These are phyloP conservation scores for Penicillium antarcticum DNA, from an alignment of 495 filamentous ascomycete species.

Conservation along the genomic window DNA sequence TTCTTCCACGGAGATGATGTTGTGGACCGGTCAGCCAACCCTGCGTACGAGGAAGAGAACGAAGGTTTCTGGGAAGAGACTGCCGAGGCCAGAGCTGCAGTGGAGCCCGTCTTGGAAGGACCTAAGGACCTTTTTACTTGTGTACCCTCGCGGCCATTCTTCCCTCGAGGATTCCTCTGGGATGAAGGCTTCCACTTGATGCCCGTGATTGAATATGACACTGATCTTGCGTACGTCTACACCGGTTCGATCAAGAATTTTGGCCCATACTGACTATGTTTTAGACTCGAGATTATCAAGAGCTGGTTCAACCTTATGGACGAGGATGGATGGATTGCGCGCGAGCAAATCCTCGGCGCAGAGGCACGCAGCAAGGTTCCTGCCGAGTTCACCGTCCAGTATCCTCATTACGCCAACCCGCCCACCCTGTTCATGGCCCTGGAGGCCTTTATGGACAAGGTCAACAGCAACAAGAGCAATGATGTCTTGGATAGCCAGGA, in stretches of 20 bases:
- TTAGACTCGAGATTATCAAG: conserved; percentile 79
- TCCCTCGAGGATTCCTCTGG: conserved; percentile 95
- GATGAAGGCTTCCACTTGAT: conserved; percentile 97
- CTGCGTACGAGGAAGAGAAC: conserved; percentile 92
- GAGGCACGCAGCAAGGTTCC: conserved; percentile 97
- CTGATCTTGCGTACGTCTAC: conserved; percentile 66
- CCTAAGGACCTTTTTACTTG: conserved; percentile 89
- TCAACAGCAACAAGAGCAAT: conserved; percentile 42
- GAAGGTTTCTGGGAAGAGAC: conserved; percentile 98
- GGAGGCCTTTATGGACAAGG: conserved; percentile 74
- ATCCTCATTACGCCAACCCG: conserved; percentile 97
- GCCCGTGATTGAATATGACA: conserved; percentile 89
- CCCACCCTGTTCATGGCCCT: conserved; percentile 93
- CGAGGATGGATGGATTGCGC: conserved; percentile 95
- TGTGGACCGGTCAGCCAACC: conserved; percentile 84
- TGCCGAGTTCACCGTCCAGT: conserved; percentile 90
- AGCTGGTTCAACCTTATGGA: conserved; percentile 97
- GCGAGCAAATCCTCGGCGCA: conserved; percentile 92
- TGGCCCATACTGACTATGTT: conserved; percentile 9
- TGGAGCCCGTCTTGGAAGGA: conserved; percentile 65
- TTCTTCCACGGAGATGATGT: conserved; percentile 87
- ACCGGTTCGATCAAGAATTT: background rate
- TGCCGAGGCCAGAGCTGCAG: conserved; percentile 64
- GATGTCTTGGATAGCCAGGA: conserved; percentile 23
- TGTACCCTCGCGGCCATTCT: conserved; percentile 92